Evolutionary conservation across 257 asterid species (phyloP).

Genomic region (Rubia yunnanensis): DNA sequence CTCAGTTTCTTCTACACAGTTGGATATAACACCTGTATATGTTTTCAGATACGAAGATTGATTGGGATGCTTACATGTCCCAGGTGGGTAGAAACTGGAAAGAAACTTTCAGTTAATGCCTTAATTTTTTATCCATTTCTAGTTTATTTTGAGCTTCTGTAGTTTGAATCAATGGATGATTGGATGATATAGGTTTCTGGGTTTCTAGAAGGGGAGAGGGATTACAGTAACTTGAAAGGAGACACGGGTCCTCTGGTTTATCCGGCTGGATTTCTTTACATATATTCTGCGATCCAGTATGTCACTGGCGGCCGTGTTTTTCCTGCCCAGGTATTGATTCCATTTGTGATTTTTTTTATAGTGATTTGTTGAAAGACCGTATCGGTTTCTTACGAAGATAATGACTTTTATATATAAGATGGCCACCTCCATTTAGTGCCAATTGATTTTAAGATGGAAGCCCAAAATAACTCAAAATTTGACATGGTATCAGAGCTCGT

Average conservation of each 20-base stretch:
- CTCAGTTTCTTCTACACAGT: too few species aligned
- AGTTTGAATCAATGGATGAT: background rate
- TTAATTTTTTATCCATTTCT: background rate
- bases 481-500: too few species aligned
- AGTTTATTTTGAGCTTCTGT: background rate
- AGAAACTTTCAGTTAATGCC: background rate
- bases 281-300: conserved; percentile 71
- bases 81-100: conserved; percentile 47
- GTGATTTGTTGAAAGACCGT: too few species aligned
- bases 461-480: too few species aligned
- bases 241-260: conserved; percentile 96
- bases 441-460: too few species aligned
- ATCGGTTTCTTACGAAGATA: too few species aligned
- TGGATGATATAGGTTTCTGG: conserved; percentile 47
- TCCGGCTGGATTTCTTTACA: conserved; percentile 94
- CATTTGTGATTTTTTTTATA: background rate
- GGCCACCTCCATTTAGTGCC: too few species aligned
- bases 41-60: conserved; percentile 86
- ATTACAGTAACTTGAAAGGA: conserved; percentile 81
- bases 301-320: conserved; percentile 71
- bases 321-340: conserved; percentile 69
- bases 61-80: conserved; percentile 99
- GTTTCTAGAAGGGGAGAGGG: conserved; percentile 82
- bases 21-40: background rate
- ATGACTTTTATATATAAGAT: too few species aligned